phyloP scores from a whole-genome alignment of 176 grass and related monocot species.

The Miscanthus lutarioriparius region DNA sequence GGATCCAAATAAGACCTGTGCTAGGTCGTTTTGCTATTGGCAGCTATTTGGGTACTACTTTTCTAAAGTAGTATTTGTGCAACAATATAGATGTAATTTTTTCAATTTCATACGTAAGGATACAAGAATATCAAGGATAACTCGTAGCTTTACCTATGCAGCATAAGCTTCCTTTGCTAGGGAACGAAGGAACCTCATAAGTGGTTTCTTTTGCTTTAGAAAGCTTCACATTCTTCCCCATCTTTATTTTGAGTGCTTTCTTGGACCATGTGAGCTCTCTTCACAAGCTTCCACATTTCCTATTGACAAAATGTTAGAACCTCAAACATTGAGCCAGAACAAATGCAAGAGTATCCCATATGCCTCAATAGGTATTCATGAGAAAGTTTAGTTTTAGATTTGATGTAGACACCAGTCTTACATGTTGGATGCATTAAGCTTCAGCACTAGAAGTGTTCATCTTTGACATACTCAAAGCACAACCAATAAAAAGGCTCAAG shows the following conservation, averaged over 20 bases:
- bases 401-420: neutral
- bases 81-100: neutral
- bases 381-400: neutral
- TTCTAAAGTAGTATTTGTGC: neutral
- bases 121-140: neutral
- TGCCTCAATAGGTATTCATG: neutral
- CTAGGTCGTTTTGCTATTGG: neutral
- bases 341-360: slow-evolving; percentile 8
- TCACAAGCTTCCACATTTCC: slow-evolving; percentile 82
- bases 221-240: slow-evolving; percentile 41
- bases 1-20: no score
- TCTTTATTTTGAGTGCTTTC: slow-evolving; percentile 42
- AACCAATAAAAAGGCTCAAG: neutral
- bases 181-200: slow-evolving; percentile 64
- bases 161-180: slow-evolving; percentile 59
- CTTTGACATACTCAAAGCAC: neutral
- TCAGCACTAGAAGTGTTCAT: neutral
- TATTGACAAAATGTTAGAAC: slow-evolving; percentile 20
- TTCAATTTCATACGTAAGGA: neutral
- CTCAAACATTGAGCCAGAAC: neutral
- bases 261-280: slow-evolving; percentile 61
- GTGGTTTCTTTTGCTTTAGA: slow-evolving; percentile 61
- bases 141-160: slow-evolving; percentile 49
- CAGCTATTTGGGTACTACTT: neutral
- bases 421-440: neutral